These are phyloP conservation scores for Neonectria neomacrospora DNA, from an alignment of 2,329 filamentous ascomycete genomes.

Conservation along the genomic window DNA sequence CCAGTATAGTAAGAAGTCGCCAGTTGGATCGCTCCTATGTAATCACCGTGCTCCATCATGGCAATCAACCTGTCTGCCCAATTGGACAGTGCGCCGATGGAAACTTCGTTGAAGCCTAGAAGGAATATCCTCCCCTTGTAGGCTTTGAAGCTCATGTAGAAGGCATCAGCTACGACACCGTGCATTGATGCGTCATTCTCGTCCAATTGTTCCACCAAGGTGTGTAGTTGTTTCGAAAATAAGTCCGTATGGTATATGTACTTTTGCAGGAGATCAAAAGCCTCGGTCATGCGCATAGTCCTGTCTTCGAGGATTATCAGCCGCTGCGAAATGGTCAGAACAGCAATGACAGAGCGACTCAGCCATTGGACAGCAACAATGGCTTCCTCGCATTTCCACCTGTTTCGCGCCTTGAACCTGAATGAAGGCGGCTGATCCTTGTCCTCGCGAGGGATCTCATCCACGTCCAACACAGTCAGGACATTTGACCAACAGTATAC, in stretches of 20 bases:
- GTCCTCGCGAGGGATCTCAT: constrained; percentile 74
- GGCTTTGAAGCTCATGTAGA: constrained; percentile 95
- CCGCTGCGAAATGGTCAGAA: constrained; percentile 93
- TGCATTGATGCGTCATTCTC: constrained; percentile 91
- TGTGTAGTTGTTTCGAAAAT: constrained; percentile 87
- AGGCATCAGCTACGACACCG: constrained; percentile 95
- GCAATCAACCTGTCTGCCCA: constrained; percentile 96
- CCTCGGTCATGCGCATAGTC: constrained; percentile 90
- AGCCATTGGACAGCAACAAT: constrained; percentile 98
- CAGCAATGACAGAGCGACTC: constrained; percentile 88
- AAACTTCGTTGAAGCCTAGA: constrained; percentile 92
- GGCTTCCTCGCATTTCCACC: constrained; percentile 94
- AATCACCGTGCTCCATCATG: constrained; percentile 96
- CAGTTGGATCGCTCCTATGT: constrained; percentile 88
- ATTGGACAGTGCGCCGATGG: constrained; percentile 91
- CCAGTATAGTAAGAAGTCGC: constrained; percentile 94
- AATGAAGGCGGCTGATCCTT: constrained; percentile 82
- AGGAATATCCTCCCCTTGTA: constrained; percentile 96
- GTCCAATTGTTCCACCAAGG: constrained; percentile 86
- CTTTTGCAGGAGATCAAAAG: constrained; percentile 90
- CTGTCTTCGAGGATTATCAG: constrained; percentile 92
- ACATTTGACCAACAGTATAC: constrained; percentile 99
- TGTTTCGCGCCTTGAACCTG: constrained; percentile 82
- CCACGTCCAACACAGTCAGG: constrained; percentile 90
- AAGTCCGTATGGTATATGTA: constrained; percentile 92